A percentile compares a stretch with the other conserved stretches of the same genome.
These are phyloP conservation scores for Artemisia princeps DNA, from an alignment of 140 eudicot genomes.

Conservation along the genomic window DNA sequence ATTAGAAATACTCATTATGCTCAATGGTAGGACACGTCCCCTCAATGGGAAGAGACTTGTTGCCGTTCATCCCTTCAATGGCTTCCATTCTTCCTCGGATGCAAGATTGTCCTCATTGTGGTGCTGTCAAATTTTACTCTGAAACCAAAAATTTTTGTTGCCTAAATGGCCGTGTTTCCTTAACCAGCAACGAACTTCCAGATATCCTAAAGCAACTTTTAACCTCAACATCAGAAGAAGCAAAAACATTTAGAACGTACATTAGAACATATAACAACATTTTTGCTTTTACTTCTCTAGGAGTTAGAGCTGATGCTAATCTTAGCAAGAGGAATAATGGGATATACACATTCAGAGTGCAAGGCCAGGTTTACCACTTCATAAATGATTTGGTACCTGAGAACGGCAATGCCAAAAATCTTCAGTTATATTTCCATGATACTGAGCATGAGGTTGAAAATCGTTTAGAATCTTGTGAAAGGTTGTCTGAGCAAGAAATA, in stretches of 20 bases:
- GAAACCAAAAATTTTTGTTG: no score
- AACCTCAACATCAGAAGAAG: no score
- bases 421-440: not conserved
- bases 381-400: not conserved
- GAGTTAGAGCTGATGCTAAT: not conserved
- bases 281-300: not conserved
- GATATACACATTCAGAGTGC: slow-evolving; percentile 5
- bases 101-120: no score
- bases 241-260: not conserved
- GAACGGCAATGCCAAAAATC: not conserved
- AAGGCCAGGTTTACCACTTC: not conserved
- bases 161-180: no score
- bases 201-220: not conserved
- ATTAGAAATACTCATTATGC: no score
- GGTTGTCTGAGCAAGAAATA: not conserved
- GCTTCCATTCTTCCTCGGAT: no score
- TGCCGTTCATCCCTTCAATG: no score
- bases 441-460: not conserved
- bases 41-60: no score
- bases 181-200: not conserved
- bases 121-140: no score
- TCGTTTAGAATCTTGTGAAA: not conserved
- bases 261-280: not conserved
- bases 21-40: no score
- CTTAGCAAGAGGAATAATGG: not conserved